Base-by-base conservation (phyloP, 192 early-diverging fungal species). In the Backusella liffmaniae region DNA sequence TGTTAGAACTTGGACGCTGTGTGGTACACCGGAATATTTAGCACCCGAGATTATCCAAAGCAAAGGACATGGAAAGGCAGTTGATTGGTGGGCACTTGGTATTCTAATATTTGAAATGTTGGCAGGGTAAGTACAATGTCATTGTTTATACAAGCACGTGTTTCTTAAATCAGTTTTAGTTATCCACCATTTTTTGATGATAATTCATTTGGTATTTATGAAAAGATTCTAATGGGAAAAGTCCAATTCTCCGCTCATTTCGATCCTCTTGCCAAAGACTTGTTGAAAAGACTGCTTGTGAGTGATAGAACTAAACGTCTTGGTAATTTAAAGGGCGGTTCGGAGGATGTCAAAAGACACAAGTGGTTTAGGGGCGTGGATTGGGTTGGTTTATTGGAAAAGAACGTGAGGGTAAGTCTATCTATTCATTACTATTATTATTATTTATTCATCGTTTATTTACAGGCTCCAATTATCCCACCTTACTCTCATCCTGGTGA, bases 41-140 rank as follows among this genome's bases (percentile, higher is more conserved):
- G 97, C 97, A 49, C 97, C 97, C 16, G 94, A 93, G 84, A 99
- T 99, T 72, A 99, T 99, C 85, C 95, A 97, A 84, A 91, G 91
- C 75, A 96, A 95, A 87, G 97, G 97, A 21, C 96, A 99, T 79
- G 95, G 96, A 18, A 98, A 97, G 79, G 91, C 97, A 5, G 97
- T 99, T 9, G 97, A 99, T 82, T 99, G 97, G 97, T 99, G 97
- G 97, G 96, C 96, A 29, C 86, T 99, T 46, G 97, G 97, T 53
- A 97, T 99, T 71, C 84, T 99, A 42, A 95, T 97, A 51, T 99
- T 96, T 82, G 97, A 99, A 82, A 99, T 99, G 97, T 87, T 99
- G 73, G 96, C 94, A 23, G 97, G 97, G 85, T 94, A 90, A 78
- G 70, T 56, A 4, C 0, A 71, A 51, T 18, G 32, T 18, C 4